phyloP scores from a whole-genome alignment of 2,329 filamentous ascomycete genomes.

The Xylariomycetidae sp. region DNA sequence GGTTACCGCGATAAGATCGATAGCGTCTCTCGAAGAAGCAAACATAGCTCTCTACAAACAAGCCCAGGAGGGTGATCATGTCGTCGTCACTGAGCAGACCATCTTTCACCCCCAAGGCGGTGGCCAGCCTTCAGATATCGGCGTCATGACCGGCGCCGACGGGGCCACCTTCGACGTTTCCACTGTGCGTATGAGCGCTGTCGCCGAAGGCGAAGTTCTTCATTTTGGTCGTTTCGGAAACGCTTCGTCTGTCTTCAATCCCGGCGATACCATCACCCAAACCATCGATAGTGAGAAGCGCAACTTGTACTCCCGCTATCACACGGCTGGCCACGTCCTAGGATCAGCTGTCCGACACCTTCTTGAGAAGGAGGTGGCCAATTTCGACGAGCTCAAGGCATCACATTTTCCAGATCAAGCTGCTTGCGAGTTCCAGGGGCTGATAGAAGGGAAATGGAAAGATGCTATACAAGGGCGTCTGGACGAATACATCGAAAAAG shows the following conservation, averaged over 20 bases:
- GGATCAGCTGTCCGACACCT: conserved; percentile 62
- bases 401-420: conserved; percentile 66
- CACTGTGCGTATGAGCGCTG: conserved; percentile 51
- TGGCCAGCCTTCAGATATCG: conserved; percentile 66
- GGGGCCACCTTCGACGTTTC: conserved; percentile 44
- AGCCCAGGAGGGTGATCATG: conserved; percentile 43
- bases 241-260: conserved; percentile 27
- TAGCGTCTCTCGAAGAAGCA: conserved; percentile 44
- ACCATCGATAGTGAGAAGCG: conserved; percentile 57
- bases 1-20: conserved; percentile 40
- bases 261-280: conserved; percentile 47
- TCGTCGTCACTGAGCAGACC: conserved; percentile 60
- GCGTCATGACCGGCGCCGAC: conserved; percentile 41
- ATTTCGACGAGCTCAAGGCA: conserved; percentile 65
- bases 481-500: conserved; percentile 51
- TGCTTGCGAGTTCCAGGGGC: conserved; percentile 62
- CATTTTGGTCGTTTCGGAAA: conserved; percentile 57
- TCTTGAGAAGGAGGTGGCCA: conserved; percentile 43
- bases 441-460: conserved; percentile 61
- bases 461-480: conserved; percentile 56
- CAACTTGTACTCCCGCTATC: conserved; percentile 60
- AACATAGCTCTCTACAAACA: conserved; percentile 57
- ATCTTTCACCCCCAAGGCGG: conserved; percentile 74
- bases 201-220: conserved; percentile 51
- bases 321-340: conserved; percentile 71